phyloP scores from a whole-genome alignment of 139 green algal species.

The Chlamydomonas asymmetrica region DNA sequence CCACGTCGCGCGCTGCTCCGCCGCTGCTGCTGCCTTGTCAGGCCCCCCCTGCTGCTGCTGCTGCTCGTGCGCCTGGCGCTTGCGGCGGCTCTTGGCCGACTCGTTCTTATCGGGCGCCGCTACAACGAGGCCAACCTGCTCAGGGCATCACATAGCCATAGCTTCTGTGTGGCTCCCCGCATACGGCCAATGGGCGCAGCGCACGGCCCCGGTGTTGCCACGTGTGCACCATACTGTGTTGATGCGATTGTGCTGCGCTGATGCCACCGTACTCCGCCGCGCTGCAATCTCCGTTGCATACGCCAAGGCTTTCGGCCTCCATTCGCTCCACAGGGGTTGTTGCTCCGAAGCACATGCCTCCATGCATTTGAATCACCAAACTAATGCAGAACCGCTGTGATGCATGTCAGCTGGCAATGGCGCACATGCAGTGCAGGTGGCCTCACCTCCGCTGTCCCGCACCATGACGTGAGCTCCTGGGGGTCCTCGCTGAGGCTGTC shows the following conservation, averaged over 20 bases:
- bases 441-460: conserved; percentile 65
- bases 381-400: background rate
- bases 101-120: conserved; percentile 45
- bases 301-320: background rate
- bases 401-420: background rate
- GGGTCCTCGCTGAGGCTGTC: conserved; percentile 13
- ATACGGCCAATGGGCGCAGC: no score
- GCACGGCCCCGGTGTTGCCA: background rate
- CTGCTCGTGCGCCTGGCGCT: conserved; percentile 53
- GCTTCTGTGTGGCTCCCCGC: background rate
- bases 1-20: conserved; percentile 43
- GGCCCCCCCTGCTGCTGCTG: conserved; percentile 12
- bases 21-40: background rate
- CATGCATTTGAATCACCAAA: background rate
- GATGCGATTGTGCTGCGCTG: background rate
- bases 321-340: background rate
- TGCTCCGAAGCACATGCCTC: background rate
- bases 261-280: background rate
- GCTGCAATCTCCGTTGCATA: background rate
- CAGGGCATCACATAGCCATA: background rate
- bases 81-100: conserved; percentile 56
- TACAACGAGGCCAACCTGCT: conserved; percentile 42
- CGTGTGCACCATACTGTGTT: background rate
- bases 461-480: conserved; percentile 61
- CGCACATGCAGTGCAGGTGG: background rate